phyloP scores from a whole-genome alignment of 106 monocot species.

The Amphibolis antarctica region DNA sequence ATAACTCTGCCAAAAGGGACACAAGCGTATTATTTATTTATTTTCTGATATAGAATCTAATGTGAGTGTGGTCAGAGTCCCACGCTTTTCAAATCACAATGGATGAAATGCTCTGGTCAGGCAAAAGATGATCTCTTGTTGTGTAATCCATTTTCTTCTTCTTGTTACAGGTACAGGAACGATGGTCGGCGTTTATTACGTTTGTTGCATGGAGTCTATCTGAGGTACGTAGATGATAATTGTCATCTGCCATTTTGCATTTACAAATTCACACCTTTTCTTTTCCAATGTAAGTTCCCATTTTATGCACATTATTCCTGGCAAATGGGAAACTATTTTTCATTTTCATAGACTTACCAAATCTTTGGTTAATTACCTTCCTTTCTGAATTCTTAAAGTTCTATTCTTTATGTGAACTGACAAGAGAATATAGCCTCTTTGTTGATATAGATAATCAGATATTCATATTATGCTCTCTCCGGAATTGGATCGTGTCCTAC shows the following conservation, averaged over 20 bases:
- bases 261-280: not conserved
- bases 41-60: no score
- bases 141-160: not conserved
- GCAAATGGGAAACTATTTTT: not conserved
- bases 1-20: no score
- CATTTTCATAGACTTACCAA: not conserved
- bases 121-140: no score
- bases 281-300: not conserved
- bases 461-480: conserved; percentile 65
- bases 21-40: no score
- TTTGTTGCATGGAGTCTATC: conserved; percentile 69
- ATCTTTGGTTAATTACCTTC: not conserved
- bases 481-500: conserved; percentile 33
- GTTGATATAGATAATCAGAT: conserved; percentile 60
- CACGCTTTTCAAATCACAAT: not conserved
- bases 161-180: conserved; percentile 56
- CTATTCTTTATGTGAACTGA: not conserved
- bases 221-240: conserved; percentile 38
- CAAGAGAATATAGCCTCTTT: not conserved
- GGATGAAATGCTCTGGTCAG: not conserved
- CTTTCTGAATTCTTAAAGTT: not conserved
- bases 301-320: not conserved
- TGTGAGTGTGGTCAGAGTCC: no score
- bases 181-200: conserved; percentile 69
- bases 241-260: not conserved